Percentiles rank a stretch among this genome's conserved stretches.
These are phyloP conservation scores for Penicillium ochrochloron DNA, from an alignment of 495 filamentous ascomycete species.

Conservation along the genomic window DNA sequence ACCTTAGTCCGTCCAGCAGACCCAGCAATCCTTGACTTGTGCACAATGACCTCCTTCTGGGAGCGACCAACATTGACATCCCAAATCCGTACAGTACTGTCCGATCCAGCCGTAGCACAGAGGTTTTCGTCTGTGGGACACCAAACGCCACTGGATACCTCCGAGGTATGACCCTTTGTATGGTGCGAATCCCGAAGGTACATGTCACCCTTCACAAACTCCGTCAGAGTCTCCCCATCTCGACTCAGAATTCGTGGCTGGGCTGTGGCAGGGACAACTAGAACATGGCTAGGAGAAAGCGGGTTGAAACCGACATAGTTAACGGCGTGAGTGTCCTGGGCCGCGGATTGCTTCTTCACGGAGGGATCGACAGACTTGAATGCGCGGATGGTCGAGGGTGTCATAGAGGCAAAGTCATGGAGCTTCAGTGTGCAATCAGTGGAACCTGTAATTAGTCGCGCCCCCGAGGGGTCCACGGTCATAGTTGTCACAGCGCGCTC, in stretches of 20 bases:
- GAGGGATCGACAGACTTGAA: constrained; percentile 93
- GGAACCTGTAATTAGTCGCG: constrained; percentile 83
- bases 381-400: constrained; percentile 86
- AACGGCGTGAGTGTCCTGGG: constrained; percentile 83
- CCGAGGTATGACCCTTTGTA: constrained; percentile 93
- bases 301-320: constrained; percentile 88
- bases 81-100: constrained; percentile 96
- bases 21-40: constrained; percentile 85
- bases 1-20: constrained; percentile 90
- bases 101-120: constrained; percentile 87
- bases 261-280: constrained; percentile 83
- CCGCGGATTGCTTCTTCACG: constrained; percentile 70
- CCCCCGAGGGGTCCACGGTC: constrained; percentile 82
- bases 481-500: constrained; percentile 84
- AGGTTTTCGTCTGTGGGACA: constrained; percentile 80
- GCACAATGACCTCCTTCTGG: constrained; percentile 91
- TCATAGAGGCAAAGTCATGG: constrained; percentile 96
- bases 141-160: constrained; percentile 87
- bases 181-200: constrained; percentile 95
- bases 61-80: constrained; percentile 84
- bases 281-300: constrained; percentile 75
- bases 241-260: constrained; percentile 88
- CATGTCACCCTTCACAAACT: constrained; percentile 98
- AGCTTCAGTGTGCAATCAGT: constrained; percentile 90
- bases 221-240: constrained; percentile 81